Conservation (phyloP, 2,329 filamentous ascomycete genomes). For the Colletotrichum sp. region DNA sequence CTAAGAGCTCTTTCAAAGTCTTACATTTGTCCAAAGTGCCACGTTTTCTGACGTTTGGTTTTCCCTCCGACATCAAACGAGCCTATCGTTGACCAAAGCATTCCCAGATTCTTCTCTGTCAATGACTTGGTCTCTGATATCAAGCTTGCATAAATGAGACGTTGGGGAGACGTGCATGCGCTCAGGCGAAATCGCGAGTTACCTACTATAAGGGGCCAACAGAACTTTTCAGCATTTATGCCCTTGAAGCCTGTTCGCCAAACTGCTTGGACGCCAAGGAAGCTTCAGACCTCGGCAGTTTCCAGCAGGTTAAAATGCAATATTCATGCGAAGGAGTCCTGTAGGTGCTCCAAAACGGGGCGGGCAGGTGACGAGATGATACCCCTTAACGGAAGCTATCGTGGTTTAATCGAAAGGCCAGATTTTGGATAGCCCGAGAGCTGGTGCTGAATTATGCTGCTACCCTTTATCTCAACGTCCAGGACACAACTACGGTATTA, state of each 20-base stretch:
- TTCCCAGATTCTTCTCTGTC: not conserved
- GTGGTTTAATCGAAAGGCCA: not conserved
- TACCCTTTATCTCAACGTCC: not conserved
- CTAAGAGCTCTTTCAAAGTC: not conserved
- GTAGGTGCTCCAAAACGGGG: not conserved
- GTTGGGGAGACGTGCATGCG: not conserved
- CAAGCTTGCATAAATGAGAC: not conserved
- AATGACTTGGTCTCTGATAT: not conserved
- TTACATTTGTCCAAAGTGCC: not conserved
- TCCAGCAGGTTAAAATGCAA: not conserved
- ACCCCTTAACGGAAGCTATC: not conserved
- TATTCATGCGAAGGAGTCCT: not conserved
- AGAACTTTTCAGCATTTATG: not conserved
- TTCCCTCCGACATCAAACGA: not conserved
- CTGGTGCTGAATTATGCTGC: not conserved
- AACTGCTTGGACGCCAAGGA: not conserved
- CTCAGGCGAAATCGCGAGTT: not conserved
- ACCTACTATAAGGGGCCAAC: not conserved
- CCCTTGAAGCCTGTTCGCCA: not conserved
- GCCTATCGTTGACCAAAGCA: not conserved
- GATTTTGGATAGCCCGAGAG: not conserved
- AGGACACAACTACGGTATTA: not conserved
- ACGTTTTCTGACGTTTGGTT: not conserved
- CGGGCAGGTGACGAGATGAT: not conserved
- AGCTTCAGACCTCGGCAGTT: not conserved